phyloP scores from a whole-genome alignment of 1,284 basidiomycete genomes.

The Cronartium ribicola region DNA sequence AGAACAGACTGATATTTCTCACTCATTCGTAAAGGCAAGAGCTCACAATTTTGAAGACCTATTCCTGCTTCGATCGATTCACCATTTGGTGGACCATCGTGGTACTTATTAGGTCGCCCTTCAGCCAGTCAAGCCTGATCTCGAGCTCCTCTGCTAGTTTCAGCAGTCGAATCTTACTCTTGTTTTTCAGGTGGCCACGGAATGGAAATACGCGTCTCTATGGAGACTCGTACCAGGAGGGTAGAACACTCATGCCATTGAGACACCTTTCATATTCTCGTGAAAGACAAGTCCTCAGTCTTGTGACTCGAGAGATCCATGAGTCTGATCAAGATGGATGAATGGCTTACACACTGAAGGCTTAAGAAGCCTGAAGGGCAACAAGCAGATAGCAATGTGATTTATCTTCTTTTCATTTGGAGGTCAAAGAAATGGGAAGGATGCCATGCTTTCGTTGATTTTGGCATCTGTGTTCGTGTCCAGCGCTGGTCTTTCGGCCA shows the following conservation, averaged over 20 bases:
- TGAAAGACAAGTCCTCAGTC: neutral
- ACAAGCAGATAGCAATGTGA: too few relatives aligned
- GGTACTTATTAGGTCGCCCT: neutral
- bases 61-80: neutral
- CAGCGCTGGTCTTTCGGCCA: too few relatives aligned
- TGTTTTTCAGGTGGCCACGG: constrained; percentile 11
- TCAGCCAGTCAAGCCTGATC: constrained; percentile 1
- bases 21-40: constrained; percentile 12
- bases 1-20: neutral
- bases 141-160: neutral
- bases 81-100: neutral
- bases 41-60: constrained; percentile 5
- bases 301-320: neutral
- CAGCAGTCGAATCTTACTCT: neutral
- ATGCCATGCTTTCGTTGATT: neutral
- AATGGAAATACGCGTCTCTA: neutral
- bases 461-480: too few relatives aligned
- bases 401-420: too few relatives aligned
- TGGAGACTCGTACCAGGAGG: neutral
- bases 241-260: neutral
- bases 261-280: neutral
- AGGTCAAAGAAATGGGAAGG: neutral
- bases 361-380: too few relatives aligned
- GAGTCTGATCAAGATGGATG: constrained; percentile 1
- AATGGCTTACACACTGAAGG: constrained; percentile 2